A percentile compares a stretch with the other conserved stretches of the same genome.
Conservation (phyloP, 2,329 filamentous ascomycete genomes). For the Fusarium sarcochroum region DNA sequence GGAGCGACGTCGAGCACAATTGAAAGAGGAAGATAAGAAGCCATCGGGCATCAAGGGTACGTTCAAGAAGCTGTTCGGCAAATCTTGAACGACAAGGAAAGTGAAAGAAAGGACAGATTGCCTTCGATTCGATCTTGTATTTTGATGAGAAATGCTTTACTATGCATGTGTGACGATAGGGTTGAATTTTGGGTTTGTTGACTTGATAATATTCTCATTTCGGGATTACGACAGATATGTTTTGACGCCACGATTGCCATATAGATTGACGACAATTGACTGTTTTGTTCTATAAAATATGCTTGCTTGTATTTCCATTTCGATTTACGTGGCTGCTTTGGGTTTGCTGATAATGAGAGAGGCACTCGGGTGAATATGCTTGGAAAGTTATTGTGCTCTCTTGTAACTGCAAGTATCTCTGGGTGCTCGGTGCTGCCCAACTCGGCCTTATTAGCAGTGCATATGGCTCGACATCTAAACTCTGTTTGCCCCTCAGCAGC, state of each 20-base stretch:
- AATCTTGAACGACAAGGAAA: conserved; percentile 36
- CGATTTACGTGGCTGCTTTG: conserved; percentile 6
- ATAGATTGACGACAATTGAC: conserved; percentile 31
- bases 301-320: not conserved
- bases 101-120: conserved; percentile 14
- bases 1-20: conserved; percentile 51
- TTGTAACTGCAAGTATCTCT: not conserved
- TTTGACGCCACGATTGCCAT: conserved; percentile 26
- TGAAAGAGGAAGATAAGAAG: conserved; percentile 52
- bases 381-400: not conserved
- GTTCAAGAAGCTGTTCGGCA: conserved; percentile 51
- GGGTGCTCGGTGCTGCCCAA: not conserved
- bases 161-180: conserved; percentile 46
- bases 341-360: not conserved
- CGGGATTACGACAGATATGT: conserved; percentile 33
- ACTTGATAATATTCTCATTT: conserved; percentile 24
- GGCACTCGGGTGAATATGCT: not conserved
- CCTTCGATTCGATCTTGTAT: conserved; percentile 40
- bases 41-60: conserved; percentile 49
- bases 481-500: not conserved
- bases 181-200: conserved; percentile 29
- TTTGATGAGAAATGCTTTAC: conserved; percentile 42
- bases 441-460: not conserved
- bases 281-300: conserved; percentile 12
- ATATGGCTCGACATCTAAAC: not conserved